phyloP scores from a whole-genome alignment of 352 stramenopile species.

The Globisporangium carolinianum region DNA sequence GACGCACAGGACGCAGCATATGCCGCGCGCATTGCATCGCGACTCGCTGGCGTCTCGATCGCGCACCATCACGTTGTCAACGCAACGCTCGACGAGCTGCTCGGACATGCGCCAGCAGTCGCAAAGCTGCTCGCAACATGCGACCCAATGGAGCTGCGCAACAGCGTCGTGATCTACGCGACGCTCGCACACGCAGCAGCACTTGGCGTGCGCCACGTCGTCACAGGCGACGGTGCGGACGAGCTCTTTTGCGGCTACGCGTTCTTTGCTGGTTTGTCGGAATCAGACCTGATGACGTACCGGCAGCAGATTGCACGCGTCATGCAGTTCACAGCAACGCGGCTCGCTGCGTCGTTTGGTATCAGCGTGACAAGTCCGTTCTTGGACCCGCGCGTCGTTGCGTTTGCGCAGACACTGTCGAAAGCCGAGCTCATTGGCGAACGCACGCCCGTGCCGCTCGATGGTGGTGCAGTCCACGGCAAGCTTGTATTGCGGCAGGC shows the following conservation, averaged over 20 bases:
- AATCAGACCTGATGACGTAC: constrained; percentile 54
- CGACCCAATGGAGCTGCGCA: constrained; percentile 85
- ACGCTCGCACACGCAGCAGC: constrained; percentile 45
- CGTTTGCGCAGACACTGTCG: constrained; percentile 53
- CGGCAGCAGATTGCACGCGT: constrained; percentile 64
- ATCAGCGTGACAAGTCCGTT: constrained; percentile 78
- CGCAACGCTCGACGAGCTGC: constrained; percentile 44
- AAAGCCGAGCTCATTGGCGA: constrained; percentile 63
- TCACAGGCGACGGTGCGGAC: constrained; percentile 84
- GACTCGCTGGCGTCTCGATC: constrained; percentile 33
- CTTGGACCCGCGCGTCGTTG: constrained; percentile 55
- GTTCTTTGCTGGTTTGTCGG: constrained; percentile 71
- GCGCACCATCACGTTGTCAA: constrained; percentile 59
- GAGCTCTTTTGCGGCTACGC: constrained; percentile 87
- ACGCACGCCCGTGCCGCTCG: constrained; percentile 45
- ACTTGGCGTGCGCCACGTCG: constrained; percentile 47
- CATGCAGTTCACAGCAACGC: constrained; percentile 80
- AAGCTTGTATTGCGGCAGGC: constrained; percentile 84
- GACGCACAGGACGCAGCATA: constrained; percentile 36
- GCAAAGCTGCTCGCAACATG: constrained; percentile 58
- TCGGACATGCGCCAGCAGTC: constrained; percentile 28
- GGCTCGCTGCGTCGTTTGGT: constrained; percentile 48
- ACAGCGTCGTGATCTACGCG: constrained; percentile 80
- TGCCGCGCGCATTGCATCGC: constrained; percentile 34
- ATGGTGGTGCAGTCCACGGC: constrained; percentile 41